Evolutionary conservation across 805 yeast genomes (phyloP).

Genomic region (Cephaloascus fragrans): DNA sequence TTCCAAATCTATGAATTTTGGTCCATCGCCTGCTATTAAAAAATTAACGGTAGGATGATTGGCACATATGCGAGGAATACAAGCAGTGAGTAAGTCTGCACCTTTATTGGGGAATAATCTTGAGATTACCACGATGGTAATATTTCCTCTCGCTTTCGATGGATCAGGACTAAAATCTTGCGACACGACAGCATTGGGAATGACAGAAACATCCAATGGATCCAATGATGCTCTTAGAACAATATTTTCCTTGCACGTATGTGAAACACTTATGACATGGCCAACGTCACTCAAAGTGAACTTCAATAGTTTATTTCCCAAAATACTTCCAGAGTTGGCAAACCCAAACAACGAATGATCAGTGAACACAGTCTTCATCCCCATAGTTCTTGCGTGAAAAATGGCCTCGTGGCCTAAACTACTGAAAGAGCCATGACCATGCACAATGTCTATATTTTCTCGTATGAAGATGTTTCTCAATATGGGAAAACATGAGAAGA

Average conservation of each 20-base stretch:
- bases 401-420: slow-evolving; percentile 84
- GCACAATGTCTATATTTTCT: slow-evolving; percentile 81
- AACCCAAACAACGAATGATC: slow-evolving; percentile 96
- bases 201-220: slow-evolving; percentile 74
- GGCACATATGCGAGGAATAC: slow-evolving; percentile 76
- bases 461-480: slow-evolving; percentile 77
- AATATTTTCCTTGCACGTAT: slow-evolving; percentile 93
- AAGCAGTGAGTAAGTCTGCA: slow-evolving; percentile 75
- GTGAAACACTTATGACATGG: slow-evolving; percentile 92
- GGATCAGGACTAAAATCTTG: slow-evolving; percentile 59
- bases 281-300: slow-evolving; percentile 82
- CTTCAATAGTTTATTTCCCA: slow-evolving; percentile 79
- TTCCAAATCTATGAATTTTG: slow-evolving; percentile 85
- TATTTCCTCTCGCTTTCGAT: slow-evolving; percentile 17
- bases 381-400: slow-evolving; percentile 90
- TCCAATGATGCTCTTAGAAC: slow-evolving; percentile 78
- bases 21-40: slow-evolving; percentile 94
- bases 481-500: slow-evolving; percentile 80
- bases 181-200: slow-evolving; percentile 92
- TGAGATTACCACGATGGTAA: slow-evolving; percentile 86
- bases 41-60: slow-evolving; percentile 58
- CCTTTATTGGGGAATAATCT: slow-evolving; percentile 95
- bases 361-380: slow-evolving; percentile 82
- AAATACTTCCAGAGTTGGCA: slow-evolving; percentile 70
- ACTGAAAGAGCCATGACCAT: slow-evolving; percentile 90